Base-by-base conservation (phyloP, 345 rosid genomes). In the Corchorus capsularis region DNA sequence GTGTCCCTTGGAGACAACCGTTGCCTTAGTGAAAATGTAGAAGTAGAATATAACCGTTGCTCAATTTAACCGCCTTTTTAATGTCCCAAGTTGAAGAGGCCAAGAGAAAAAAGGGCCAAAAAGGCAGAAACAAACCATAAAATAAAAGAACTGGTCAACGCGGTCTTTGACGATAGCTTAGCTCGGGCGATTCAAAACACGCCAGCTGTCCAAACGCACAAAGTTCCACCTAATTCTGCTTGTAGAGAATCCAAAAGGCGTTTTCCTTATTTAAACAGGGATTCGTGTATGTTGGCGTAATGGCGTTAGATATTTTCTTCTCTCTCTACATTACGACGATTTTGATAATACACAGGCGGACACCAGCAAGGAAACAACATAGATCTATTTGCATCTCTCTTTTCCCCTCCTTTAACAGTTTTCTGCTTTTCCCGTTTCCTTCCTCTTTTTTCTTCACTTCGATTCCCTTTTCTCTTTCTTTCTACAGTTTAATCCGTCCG, bases 251-350 rank as follows among this genome's bases (percentile, higher is more conserved):
- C 14, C 4, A 8, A 15, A 66, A 12, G 6, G 41, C 41, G 1
- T 4, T 43, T 43, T 43, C 8, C 35, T 5, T 45, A 22, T 22
- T 27, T 68, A 14, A 27, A 15, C 13, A 47, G 13, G 41, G 57
- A 68, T 22, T 68, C 16, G 20, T 6, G 47, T 27, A 5, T 22
- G 56, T 68, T 68, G 41, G 56, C 56, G 7, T n/a, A n/a, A n/a
- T n/a, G n/a, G n/a, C n/a, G n/a, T n/a, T 17, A 68, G 72, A 68
- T 68, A 68, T 68, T 68, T 68, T 68, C 41, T 62, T 35, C 43
- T 62, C 20, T 35, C 20, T 62, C 37, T 12, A 27, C 72, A n/a
- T 27, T 49, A 49, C 7, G 57, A 68, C 43, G 72, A 49, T 22
- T 68, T 27, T 68, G 72, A 68, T 68, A 14, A 14, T n/a, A 49